Conservation (phyloP, 2,329 filamentous ascomycete genomes). For the Capronia coronata region DNA sequence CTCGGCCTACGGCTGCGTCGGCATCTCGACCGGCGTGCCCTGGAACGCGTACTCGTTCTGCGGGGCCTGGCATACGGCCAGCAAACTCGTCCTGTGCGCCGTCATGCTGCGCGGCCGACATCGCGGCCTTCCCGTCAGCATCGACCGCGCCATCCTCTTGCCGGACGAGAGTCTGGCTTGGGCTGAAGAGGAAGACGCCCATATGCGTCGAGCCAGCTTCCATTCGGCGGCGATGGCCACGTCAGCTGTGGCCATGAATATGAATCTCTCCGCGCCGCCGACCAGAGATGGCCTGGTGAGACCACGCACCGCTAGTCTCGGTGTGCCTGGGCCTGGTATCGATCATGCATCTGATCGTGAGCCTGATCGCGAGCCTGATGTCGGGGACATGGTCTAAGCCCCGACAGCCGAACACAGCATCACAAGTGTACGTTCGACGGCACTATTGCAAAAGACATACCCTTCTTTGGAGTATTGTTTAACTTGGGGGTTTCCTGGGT, state of each 20-base stretch:
- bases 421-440: too few relatives aligned
- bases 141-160: constrained; percentile 44
- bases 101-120: constrained; percentile 53
- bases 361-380: not conserved
- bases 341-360: not conserved
- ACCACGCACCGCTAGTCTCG: not conserved
- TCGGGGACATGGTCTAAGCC: not conserved
- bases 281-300: not conserved
- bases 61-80: constrained; percentile 44
- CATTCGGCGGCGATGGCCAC: not conserved
- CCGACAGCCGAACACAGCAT: too few relatives aligned
- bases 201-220: constrained; percentile 11
- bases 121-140: constrained; percentile 49
- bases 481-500: too few relatives aligned
- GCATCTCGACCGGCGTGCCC: constrained; percentile 43
- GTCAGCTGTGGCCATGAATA: too few relatives aligned
- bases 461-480: too few relatives aligned
- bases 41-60: constrained; percentile 42
- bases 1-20: constrained; percentile 40
- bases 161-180: constrained; percentile 37
- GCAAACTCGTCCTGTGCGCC: constrained; percentile 50
- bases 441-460: too few relatives aligned
- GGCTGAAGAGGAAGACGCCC: constrained; percentile 41
- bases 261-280: not conserved
- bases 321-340: not conserved